Evolutionary conservation across 805 yeast species (phyloP).

Genomic region (Candida hispaniensis): DNA sequence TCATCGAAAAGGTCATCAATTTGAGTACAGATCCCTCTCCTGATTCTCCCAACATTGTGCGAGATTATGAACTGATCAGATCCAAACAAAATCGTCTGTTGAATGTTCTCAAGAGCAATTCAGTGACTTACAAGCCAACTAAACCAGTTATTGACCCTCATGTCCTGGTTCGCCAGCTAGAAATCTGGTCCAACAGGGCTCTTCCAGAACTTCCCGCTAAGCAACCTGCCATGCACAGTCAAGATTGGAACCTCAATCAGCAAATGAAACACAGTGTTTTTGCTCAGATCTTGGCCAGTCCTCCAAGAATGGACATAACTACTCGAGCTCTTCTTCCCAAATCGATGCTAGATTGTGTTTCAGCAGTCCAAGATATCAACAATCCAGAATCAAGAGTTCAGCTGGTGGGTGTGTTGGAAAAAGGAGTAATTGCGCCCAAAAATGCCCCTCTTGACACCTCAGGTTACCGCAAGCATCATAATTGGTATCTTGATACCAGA

Average conservation of each 20-base stretch:
- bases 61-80: no score
- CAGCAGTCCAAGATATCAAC: neutral
- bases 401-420: no score
- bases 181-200: neutral
- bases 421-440: no score
- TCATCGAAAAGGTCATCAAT: no score
- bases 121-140: neutral
- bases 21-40: no score
- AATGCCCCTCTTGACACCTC: no score
- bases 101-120: no score
- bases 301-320: neutral
- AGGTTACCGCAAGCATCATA: no score
- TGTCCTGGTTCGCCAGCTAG: neutral
- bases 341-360: neutral
- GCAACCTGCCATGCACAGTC: neutral
- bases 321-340: neutral
- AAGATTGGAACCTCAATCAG: neutral
- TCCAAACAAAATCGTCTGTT: no score
- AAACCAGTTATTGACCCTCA: neutral
- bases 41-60: no score
- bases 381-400: no score
- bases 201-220: neutral
- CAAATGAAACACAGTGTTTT: slow-evolving; percentile 1
- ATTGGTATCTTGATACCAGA: no score
- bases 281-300: slow-evolving; percentile 4